phyloP scores from a whole-genome alignment of 164 flowering plant species.

The Buxus sempervirens region DNA sequence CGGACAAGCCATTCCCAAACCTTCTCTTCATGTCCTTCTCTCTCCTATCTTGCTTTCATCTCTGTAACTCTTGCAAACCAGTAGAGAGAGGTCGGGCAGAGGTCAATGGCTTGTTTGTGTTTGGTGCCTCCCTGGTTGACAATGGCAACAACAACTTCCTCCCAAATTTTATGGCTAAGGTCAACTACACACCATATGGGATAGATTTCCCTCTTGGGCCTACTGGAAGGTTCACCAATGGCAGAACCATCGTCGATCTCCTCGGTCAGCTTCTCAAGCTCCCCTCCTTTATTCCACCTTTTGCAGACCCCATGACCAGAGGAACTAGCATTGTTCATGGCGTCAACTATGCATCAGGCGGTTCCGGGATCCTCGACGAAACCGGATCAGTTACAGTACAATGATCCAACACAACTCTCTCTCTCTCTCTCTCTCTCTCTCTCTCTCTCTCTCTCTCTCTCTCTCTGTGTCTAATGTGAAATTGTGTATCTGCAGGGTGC shows the following conservation, averaged over 20 bases:
- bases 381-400: slow-evolving; percentile 49
- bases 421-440: no score
- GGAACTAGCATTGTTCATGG: slow-evolving; percentile 46
- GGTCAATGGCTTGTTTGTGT: slow-evolving; percentile 62
- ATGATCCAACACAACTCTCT: no score
- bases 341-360: slow-evolving; percentile 65
- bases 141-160: slow-evolving; percentile 74
- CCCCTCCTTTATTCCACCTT: slow-evolving; percentile 45
- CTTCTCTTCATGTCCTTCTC: not conserved
- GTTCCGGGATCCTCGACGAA: slow-evolving; percentile 56
- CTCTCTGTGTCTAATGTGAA: no score
- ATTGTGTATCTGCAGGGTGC: not conserved
- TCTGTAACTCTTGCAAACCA: not conserved
- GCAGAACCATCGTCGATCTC: slow-evolving; percentile 50
- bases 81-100: not conserved
- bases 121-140: slow-evolving; percentile 72
- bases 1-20: not conserved
- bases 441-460: no score
- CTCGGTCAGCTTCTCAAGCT: slow-evolving; percentile 40
- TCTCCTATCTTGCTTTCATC: slow-evolving; percentile 1
- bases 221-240: slow-evolving; percentile 65
- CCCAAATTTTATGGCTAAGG: slow-evolving; percentile 30
- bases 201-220: slow-evolving; percentile 60
- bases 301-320: slow-evolving; percentile 40
- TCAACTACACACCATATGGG: slow-evolving; percentile 59